Evolutionary conservation across 163 green algal genomes (phyloP).

Genomic region (Trebouxiophyceae sp.): DNA sequence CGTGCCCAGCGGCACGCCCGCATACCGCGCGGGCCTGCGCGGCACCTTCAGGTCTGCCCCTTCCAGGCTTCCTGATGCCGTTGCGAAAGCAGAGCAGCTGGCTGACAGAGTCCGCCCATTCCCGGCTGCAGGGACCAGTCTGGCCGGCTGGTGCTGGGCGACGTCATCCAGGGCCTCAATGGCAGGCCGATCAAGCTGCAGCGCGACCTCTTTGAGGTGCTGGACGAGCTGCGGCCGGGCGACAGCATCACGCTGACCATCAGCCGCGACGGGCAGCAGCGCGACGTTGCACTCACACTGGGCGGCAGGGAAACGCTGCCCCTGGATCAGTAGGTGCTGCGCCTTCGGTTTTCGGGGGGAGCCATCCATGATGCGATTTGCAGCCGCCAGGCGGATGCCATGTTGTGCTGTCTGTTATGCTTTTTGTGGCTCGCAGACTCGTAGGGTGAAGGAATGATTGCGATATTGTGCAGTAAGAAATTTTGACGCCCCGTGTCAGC

Average conservation of each 20-base stretch:
- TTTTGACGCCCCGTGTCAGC: no score
- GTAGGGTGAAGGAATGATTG: no score
- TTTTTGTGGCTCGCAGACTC: no score
- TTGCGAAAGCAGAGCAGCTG: background rate
- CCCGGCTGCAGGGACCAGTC: slow-evolving; percentile 43
- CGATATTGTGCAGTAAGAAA: no score
- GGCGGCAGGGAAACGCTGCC: slow-evolving; percentile 4
- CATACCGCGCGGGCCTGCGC: slow-evolving; percentile 36
- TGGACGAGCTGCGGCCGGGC: slow-evolving; percentile 43
- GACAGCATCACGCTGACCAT: slow-evolving; percentile 47
- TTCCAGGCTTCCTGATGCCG: background rate
- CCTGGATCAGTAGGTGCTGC: background rate
- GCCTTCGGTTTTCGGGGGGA: no score
- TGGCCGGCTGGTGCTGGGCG: slow-evolving; percentile 64
- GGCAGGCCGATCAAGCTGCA: slow-evolving; percentile 38
- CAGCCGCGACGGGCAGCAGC: slow-evolving; percentile 22
- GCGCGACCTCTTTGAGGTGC: slow-evolving; percentile 43
- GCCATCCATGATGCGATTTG: no score
- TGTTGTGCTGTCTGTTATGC: no score
- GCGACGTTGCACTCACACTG: slow-evolving; percentile 30
- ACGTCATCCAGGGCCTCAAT: slow-evolving; percentile 73
- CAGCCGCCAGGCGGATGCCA: no score
- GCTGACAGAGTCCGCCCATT: background rate
- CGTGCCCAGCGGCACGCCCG: slow-evolving; percentile 40
- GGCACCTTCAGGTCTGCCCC: slow-evolving; percentile 13